phyloP scores from a whole-genome alignment of 495 filamentous ascomycete species.

The Hyaloscypha hepaticicola region DNA sequence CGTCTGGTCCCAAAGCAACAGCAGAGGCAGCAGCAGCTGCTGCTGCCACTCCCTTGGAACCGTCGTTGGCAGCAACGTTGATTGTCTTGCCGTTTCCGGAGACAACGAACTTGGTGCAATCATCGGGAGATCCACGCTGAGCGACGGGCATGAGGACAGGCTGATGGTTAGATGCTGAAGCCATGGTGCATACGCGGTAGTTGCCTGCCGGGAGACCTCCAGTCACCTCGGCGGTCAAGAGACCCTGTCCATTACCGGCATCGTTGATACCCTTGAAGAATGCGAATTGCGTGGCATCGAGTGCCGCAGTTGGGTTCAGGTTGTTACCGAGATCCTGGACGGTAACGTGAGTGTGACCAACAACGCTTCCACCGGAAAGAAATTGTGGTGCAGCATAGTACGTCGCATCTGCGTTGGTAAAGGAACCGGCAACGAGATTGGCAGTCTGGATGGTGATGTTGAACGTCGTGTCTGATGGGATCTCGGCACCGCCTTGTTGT shows the following conservation, averaged over 20 bases:
- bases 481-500: constrained; percentile 42
- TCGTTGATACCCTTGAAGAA: constrained; percentile 84
- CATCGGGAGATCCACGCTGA: constrained; percentile 71
- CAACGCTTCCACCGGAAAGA: constrained; percentile 53
- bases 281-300: constrained; percentile 56
- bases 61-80: constrained; percentile 30
- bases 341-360: constrained; percentile 58
- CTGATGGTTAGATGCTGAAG: constrained; percentile 68
- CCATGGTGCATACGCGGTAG: constrained; percentile 75
- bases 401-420: constrained; percentile 61
- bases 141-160: constrained; percentile 77
- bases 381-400: constrained; percentile 70
- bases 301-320: constrained; percentile 51
- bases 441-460: constrained; percentile 55
- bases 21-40: constrained; percentile 23
- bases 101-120: constrained; percentile 62
- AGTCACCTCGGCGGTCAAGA: constrained; percentile 52
- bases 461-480: constrained; percentile 54
- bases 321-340: constrained; percentile 59
- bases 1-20: constrained; percentile 22
- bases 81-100: constrained; percentile 25
- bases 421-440: constrained; percentile 63
- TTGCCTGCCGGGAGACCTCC: constrained; percentile 55
- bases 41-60: constrained; percentile 23
- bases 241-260: constrained; percentile 62